These are phyloP conservation scores for Dissophora globulifera DNA, from an alignment of 192 early-diverging fungal genomes.

Conservation along the genomic window DNA sequence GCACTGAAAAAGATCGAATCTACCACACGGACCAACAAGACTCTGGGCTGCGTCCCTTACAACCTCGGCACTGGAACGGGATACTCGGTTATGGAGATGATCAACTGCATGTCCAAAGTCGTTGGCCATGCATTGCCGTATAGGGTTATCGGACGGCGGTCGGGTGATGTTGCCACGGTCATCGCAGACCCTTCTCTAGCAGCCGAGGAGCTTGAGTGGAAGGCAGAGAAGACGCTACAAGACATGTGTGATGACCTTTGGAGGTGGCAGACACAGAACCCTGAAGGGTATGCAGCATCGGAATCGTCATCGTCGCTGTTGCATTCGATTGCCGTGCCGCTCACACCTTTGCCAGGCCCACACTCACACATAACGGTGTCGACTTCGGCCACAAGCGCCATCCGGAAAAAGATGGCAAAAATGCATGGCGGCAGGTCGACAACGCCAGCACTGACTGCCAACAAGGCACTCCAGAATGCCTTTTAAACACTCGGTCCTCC, in stretches of 20 bases:
- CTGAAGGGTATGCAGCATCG: slow-evolving; percentile 53
- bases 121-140: slow-evolving; percentile 85
- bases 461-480: slow-evolving; percentile 2
- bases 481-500: background rate
- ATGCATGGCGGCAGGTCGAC: no score
- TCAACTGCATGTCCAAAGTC: slow-evolving; percentile 80
- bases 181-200: slow-evolving; percentile 74
- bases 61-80: slow-evolving; percentile 93
- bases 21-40: slow-evolving; percentile 3
- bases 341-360: background rate
- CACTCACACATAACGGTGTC: background rate
- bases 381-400: background rate
- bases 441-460: background rate
- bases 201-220: slow-evolving; percentile 48
- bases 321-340: background rate
- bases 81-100: slow-evolving; percentile 91
- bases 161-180: slow-evolving; percentile 86
- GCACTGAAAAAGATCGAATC: slow-evolving; percentile 80
- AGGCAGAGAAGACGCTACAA: slow-evolving; percentile 38
- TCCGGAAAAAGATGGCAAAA: no score
- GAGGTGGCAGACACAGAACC: slow-evolving; percentile 62
- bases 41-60: slow-evolving; percentile 74
- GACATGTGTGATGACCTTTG: slow-evolving; percentile 65
- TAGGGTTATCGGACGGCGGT: slow-evolving; percentile 68
- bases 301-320: background rate